Evolutionary conservation across 2,329 filamentous ascomycete species (phyloP), one percentile per base, ranked within the genome.

Genomic region (Aspergillus spinulosporus): DNA sequence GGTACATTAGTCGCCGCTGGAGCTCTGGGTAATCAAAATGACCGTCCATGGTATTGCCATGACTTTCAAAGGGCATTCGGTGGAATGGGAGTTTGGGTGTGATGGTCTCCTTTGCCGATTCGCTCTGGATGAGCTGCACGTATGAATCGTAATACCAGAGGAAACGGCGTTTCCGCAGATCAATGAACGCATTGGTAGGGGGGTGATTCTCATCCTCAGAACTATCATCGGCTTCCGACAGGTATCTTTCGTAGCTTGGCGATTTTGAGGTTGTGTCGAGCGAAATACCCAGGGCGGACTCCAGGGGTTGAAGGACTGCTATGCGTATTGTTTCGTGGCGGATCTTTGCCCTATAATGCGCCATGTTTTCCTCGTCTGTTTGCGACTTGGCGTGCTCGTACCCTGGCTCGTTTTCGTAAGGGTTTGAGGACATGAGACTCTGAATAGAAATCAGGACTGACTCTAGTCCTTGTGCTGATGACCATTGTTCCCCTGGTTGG

Each of bases 141-240:
- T 97, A 97, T 2, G 89, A 89, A 63, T 95, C 89, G 72, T 90
- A 96, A 75, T 97, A 97, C 94, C 94, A 97, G 11, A 97, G 78
- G 69, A 97, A 97, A 1, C 92, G 86, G 37, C 89, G 86, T 75
- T 97, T 97, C 80, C 88, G 90, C 4, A 96, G 79, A 67, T 97
- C 93, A 63, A 86, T 88, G 76, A 97, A 97, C 0, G 92, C 90
- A 63, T 42, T 53, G 5, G 96, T 89, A 72, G 91, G 81, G 0
- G 83, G 81, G 1, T 84, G 68, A 5, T 68, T 74, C 0, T 74
- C 70, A 40, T 88, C 85, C 11, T 84, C 73, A 7, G 61, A 71
- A 15, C 71, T 70, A 14, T 72, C 64, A 36, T 80, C 76, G 11
- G 47, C 52, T 12, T 54, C 54, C 21, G 39, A 50, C 21, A 21